These are phyloP conservation scores for Geotrichum restrictum DNA, from an alignment of 1,139 yeast genomes.

Conservation along the genomic window DNA sequence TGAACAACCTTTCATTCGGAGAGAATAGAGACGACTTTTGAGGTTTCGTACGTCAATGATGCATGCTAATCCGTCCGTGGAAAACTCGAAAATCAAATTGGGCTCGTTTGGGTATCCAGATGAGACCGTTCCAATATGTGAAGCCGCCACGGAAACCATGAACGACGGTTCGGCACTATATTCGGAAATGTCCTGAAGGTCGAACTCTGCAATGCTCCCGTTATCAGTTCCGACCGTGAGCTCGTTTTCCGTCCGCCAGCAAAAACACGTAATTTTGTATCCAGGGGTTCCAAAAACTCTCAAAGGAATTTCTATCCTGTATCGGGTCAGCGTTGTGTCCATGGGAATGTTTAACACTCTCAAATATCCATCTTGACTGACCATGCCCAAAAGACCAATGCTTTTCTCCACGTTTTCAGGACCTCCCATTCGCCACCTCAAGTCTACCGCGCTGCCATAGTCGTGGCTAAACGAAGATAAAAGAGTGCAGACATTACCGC, in stretches of 20 bases:
- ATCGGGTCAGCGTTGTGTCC: conserved; percentile 32
- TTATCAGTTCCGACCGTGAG: conserved; percentile 60
- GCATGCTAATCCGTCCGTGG: conserved; percentile 47
- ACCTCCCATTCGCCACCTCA: conserved; percentile 51
- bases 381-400: conserved; percentile 49
- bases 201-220: conserved; percentile 66
- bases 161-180: conserved; percentile 45
- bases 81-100: conserved; percentile 46
- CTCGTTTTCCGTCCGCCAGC: conserved; percentile 49
- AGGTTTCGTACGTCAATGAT: conserved; percentile 45
- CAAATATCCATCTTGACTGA: conserved; percentile 60
- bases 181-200: conserved; percentile 33
- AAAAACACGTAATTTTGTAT: conserved; percentile 48
- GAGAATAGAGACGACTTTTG: conserved; percentile 38
- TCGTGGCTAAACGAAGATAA: conserved; percentile 42
- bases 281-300: conserved; percentile 30
- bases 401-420: conserved; percentile 29
- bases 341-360: conserved; percentile 44
- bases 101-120: conserved; percentile 39
- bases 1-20: conserved; percentile 39
- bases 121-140: conserved; percentile 48
- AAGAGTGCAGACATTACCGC: conserved; percentile 29
- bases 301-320: conserved; percentile 35
- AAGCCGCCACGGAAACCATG: conserved; percentile 46
- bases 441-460: conserved; percentile 53